Evolutionary conservation across 2,329 filamentous ascomycete species (phyloP).

Genomic region (Fusarium chuoi): DNA sequence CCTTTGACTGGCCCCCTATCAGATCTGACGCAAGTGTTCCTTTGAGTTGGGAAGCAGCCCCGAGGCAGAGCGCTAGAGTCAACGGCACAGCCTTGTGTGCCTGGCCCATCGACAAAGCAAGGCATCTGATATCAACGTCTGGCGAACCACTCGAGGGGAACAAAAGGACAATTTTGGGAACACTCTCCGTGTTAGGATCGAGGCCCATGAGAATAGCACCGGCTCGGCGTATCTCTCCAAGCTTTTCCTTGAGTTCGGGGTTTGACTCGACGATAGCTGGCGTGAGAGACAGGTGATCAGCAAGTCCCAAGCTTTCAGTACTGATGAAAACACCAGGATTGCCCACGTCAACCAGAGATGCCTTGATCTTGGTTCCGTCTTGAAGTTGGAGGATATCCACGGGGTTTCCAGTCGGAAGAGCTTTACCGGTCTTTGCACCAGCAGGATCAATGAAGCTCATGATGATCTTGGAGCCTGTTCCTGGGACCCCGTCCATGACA

Average conservation of each 20-base stretch:
- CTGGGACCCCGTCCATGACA: slow-evolving; percentile 71
- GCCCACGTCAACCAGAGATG: slow-evolving; percentile 70
- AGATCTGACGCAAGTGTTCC: slow-evolving; percentile 56
- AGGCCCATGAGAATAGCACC: slow-evolving; percentile 72
- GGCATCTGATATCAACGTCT: slow-evolving; percentile 55
- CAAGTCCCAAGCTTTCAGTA: slow-evolving; percentile 61
- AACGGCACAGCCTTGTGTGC: slow-evolving; percentile 67
- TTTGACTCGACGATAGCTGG: slow-evolving; percentile 64
- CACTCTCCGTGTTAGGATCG: slow-evolving; percentile 55
- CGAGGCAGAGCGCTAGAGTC: slow-evolving; percentile 64
- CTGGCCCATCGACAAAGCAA: slow-evolving; percentile 65
- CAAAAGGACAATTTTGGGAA: slow-evolving; percentile 69
- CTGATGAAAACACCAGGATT: slow-evolving; percentile 73
- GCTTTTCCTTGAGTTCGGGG: slow-evolving; percentile 53
- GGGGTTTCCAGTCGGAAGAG: slow-evolving; percentile 61
- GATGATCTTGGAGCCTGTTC: slow-evolving; percentile 65
- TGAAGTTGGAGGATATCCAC: slow-evolving; percentile 59
- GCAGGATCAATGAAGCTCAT: slow-evolving; percentile 71
- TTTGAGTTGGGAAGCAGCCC: slow-evolving; percentile 58
- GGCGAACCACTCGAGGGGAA: slow-evolving; percentile 49
- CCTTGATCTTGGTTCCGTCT: slow-evolving; percentile 52
- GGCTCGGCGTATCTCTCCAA: slow-evolving; percentile 66
- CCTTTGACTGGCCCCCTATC: slow-evolving; percentile 30
- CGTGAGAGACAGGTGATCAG: slow-evolving; percentile 59
- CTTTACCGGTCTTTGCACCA: slow-evolving; percentile 69